phyloP scores from a whole-genome alignment of 2,329 filamentous ascomycete species.

The Diaporthe vexans region DNA sequence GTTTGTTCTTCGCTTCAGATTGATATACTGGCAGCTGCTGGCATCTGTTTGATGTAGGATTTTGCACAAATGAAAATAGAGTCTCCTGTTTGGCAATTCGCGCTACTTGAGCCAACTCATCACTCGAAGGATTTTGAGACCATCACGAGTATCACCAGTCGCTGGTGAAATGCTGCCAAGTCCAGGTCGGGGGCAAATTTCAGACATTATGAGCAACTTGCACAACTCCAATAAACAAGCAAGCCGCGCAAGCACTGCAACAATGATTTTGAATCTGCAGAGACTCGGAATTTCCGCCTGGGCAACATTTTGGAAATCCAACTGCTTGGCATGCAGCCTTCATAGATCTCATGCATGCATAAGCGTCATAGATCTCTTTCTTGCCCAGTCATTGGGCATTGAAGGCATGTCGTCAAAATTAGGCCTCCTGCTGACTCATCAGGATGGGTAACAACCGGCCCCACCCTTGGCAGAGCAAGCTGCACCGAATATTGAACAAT shows the following conservation, averaged over 20 bases:
- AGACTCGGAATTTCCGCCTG: neutral
- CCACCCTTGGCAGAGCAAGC: neutral
- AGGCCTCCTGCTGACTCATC: slow-evolving; percentile 4
- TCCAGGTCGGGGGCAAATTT: neutral
- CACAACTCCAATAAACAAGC: neutral
- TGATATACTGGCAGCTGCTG: neutral
- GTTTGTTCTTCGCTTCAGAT: neutral
- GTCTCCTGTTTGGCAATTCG: neutral
- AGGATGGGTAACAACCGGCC: neutral
- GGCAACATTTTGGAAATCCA: neutral
- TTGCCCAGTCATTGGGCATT: neutral
- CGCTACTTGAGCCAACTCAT: neutral
- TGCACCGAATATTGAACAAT: neutral
- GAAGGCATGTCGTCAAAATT: slow-evolving; percentile 15
- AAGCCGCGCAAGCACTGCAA: neutral
- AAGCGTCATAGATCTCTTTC: neutral
- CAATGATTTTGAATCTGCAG: neutral
- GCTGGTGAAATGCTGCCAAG: neutral
- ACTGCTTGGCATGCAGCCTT: slow-evolving; percentile 3
- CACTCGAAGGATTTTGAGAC: neutral
- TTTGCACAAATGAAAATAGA: neutral
- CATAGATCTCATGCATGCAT: neutral
- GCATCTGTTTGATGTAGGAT: neutral
- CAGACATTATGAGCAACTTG: neutral
- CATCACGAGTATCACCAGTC: neutral